These are phyloP conservation scores for Phytopythium vexans DNA, from an alignment of 352 stramenopile species.

Conservation along the genomic window DNA sequence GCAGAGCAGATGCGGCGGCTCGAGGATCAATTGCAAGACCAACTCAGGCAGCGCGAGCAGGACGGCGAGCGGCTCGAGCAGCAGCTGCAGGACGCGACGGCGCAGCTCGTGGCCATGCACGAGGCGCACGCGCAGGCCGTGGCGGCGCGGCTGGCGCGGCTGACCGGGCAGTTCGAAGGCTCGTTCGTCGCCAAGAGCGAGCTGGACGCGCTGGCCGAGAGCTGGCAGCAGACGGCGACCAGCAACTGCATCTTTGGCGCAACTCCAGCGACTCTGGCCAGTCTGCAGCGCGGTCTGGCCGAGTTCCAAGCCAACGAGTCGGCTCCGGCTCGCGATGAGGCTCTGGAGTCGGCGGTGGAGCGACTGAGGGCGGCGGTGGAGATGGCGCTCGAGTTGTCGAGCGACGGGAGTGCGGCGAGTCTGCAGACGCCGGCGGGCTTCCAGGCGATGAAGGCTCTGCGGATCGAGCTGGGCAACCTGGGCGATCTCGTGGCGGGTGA, in stretches of 20 bases:
- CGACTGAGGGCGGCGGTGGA: not conserved
- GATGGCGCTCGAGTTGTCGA: slow-evolving; percentile 23
- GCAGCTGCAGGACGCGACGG: slow-evolving; percentile 12
- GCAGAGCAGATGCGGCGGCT: slow-evolving; percentile 2
- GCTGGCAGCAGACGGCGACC: slow-evolving; percentile 42
- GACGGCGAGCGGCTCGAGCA: slow-evolving; percentile 26
- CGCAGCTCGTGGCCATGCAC: slow-evolving; percentile 5
- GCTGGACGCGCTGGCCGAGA: slow-evolving; percentile 18
- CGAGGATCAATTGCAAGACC: slow-evolving; percentile 8
- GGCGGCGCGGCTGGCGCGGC: slow-evolving; percentile 2
- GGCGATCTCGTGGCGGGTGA: slow-evolving; percentile 22
- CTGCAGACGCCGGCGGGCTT: slow-evolving; percentile 5
- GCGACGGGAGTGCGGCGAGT: slow-evolving; percentile 1
- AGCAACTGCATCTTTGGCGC: slow-evolving; percentile 59
- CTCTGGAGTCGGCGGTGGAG: not conserved
- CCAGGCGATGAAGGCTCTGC: slow-evolving; percentile 44
- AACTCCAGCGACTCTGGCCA: slow-evolving; percentile 22
- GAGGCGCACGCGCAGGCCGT: not conserved
- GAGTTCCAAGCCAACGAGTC: slow-evolving; percentile 22
- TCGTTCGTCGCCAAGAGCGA: slow-evolving; percentile 21
- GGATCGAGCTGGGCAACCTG: slow-evolving; percentile 29
- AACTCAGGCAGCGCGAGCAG: slow-evolving; percentile 14
- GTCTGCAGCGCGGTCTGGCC: slow-evolving; percentile 29
- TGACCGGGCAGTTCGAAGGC: slow-evolving; percentile 16
- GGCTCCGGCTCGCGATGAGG: not conserved